Evolutionary conservation across 306 rosid species (phyloP).

Genomic region (Hippophae gyantsensis): DNA sequence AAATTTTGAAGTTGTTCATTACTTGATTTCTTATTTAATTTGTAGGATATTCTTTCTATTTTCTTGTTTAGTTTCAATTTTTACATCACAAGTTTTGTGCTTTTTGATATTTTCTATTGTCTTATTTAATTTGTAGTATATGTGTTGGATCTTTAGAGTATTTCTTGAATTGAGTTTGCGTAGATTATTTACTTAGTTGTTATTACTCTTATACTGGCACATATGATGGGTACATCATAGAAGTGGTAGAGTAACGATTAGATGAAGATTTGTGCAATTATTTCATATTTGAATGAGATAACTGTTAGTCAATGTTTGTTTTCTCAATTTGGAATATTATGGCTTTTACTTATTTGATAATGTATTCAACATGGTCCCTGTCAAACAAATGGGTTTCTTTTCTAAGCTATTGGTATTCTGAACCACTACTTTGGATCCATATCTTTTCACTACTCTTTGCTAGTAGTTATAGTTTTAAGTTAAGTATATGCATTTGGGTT

Average conservation of each 20-base stretch:
- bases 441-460: not conserved
- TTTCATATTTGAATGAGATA: constrained; percentile 44
- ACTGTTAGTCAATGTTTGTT: constrained; percentile 11
- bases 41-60: no score
- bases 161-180: constrained; percentile 38
- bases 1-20: no score
- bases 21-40: no score
- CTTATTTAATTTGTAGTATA: not conserved
- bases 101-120: no score
- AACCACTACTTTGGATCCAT: not conserved
- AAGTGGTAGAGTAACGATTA: constrained; percentile 16
- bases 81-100: no score
- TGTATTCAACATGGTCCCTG: no score
- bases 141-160: constrained; percentile 78
- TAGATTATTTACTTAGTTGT: constrained; percentile 26
- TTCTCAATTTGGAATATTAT: no score
- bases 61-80: no score
- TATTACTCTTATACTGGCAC: constrained; percentile 20
- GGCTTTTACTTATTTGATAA: no score
- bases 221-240: constrained; percentile 43
- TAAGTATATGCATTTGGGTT: not conserved
- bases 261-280: constrained; percentile 33
- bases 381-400: no score
- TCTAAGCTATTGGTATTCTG: not conserved
- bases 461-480: not conserved